These are phyloP conservation scores for Mycena alexandri DNA, from an alignment of 768 basidiomycete genomes.

Conservation along the genomic window DNA sequence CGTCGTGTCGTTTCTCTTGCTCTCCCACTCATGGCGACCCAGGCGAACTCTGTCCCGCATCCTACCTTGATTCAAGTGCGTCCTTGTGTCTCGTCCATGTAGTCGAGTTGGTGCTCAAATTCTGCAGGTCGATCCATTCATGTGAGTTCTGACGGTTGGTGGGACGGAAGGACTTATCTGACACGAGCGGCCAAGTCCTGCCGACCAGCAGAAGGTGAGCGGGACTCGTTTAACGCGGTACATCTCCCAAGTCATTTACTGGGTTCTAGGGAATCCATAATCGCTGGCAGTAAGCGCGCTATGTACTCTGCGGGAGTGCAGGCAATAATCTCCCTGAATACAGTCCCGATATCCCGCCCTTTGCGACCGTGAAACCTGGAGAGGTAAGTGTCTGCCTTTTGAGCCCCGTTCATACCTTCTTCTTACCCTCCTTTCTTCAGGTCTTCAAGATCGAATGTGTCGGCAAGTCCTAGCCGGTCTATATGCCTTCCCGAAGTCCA, in stretches of 20 bases:
- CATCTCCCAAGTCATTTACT: too few species aligned
- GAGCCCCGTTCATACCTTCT: background rate
- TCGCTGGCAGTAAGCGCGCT: constrained; percentile 74
- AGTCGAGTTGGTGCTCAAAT: background rate
- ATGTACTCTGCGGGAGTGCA: too few species aligned
- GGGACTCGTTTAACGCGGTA: background rate
- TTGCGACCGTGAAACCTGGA: constrained; percentile 73
- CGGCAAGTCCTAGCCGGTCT: constrained; percentile 50
- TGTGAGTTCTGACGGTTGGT: constrained; percentile 66
- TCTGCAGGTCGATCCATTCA: constrained; percentile 75
- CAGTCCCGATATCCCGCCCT: constrained; percentile 75
- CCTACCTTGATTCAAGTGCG: constrained; percentile 70
- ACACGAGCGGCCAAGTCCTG: constrained; percentile 43
- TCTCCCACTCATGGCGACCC: constrained; percentile 63
- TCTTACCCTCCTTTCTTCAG: constrained; percentile 44
- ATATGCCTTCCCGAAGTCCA: background rate
- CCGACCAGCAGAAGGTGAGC: constrained; percentile 72
- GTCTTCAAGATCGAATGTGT: constrained; percentile 81
- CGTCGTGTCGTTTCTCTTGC: constrained; percentile 13
- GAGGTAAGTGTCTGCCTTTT: constrained; percentile 57
- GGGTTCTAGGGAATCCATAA: constrained; percentile 74
- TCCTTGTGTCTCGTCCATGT: background rate
- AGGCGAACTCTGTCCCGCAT: constrained; percentile 70
- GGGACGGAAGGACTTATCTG: constrained; percentile 1
- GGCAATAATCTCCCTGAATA: background rate